Evolutionary conservation across 2,329 filamentous ascomycete species (phyloP), one percentile per base, ranked within the genome.

Genomic region (Rutstroemia sp.): DNA sequence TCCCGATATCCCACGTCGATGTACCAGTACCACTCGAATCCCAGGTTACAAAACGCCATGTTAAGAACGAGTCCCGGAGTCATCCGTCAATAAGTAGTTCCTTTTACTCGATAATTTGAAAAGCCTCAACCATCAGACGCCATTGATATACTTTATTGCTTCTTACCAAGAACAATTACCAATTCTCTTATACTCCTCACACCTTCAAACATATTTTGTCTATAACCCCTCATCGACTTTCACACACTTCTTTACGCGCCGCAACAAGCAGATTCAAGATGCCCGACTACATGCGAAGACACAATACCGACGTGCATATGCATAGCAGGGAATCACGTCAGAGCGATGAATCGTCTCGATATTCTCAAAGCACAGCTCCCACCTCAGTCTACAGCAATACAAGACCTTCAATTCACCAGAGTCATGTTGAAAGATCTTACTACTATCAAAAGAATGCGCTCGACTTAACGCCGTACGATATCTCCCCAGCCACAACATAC

Each of bases 311-410:
- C 46, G 48, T 57, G 19, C 64, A 61, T 51, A 69, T 72, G 57
- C 72, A 70, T 55, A 73, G 72, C 58, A 69, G 69, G 48, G 70
- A 70, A 58, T 76, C 73, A 14, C 70, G 69, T 51, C 69, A 69
- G 58, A 78, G 76, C 64, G 70, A 73, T 58, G 74, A 76, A 45
- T 76, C 54, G 10, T 57, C 75, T 17, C 75, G 75, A 49, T 60
- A 71, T 50, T 78, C 76, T 9, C 69, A 71, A 51, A 78, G 75
- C 62, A 79, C 77, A 25, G 73, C 75, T 12, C 73, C 74, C 7
- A 78, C 75, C 1, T 78, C 77, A 25, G 59, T 75, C 37, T 71
- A 73, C 58, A 71, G 72, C 47, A 76, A 73, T 59, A 70, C 73
- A 1, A 60, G 61, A 57, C 63, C 62, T 16, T 67, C 65, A 37